Percentiles rank a stretch among this genome's conserved stretches.
Evolutionary conservation across 1,284 basidiomycete genomes (phyloP).

Genomic region (Tremellales sp.): DNA sequence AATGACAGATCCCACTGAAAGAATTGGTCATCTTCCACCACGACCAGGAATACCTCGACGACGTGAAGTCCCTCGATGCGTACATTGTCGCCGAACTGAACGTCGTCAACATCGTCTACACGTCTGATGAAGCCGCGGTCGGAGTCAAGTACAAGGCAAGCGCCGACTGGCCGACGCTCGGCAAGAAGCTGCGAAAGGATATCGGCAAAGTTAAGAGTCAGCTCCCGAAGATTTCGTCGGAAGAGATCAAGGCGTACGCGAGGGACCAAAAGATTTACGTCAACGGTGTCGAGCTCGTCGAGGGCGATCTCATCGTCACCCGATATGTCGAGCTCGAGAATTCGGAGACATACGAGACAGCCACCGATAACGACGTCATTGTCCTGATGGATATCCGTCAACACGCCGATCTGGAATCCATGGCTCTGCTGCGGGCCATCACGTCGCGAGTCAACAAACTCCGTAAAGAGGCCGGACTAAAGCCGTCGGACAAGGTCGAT

Average conservation of each 20-base stretch:
- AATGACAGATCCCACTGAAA: constrained; percentile 62
- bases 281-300: constrained; percentile 83
- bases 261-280: constrained; percentile 74
- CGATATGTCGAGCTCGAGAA: constrained; percentile 74
- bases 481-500: constrained; percentile 89
- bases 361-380: constrained; percentile 93
- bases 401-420: constrained; percentile 78
- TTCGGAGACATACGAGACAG: constrained; percentile 60
- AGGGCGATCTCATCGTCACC: constrained; percentile 85
- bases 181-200: constrained; percentile 91
- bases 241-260: constrained; percentile 76
- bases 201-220: constrained; percentile 85
- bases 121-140: constrained; percentile 77
- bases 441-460: constrained; percentile 94
- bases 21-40: constrained; percentile 94
- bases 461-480: constrained; percentile 90
- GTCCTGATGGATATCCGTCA: constrained; percentile 84
- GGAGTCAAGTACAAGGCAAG: constrained; percentile 88
- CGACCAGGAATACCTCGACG: constrained; percentile 76
- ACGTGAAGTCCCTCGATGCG: constrained; percentile 76
- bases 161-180: constrained; percentile 94
- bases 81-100: constrained; percentile 97
- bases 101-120: constrained; percentile 83
- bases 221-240: constrained; percentile 74
- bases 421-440: constrained; percentile 86